Evolutionary conservation across 371 early-diverging fungal species (phyloP), one percentile per base, ranked within the genome.

Genomic region (Mucor plumbeus): DNA sequence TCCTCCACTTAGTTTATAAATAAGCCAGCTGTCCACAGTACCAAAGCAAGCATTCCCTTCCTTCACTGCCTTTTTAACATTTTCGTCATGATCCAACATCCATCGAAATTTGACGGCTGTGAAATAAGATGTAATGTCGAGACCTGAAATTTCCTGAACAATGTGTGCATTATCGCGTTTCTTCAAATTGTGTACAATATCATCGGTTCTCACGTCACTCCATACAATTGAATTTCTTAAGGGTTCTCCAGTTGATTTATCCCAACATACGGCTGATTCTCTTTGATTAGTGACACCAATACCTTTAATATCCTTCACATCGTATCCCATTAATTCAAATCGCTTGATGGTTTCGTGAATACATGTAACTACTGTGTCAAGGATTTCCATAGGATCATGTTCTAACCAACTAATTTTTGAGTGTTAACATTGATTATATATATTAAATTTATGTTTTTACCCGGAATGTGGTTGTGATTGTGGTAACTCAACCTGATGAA

Each of bases 211-310:
- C 39, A 89, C 86, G 73, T 98, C 98, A 66, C 90, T 91, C 98
- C 98, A 98, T 26, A 98, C 95, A 67, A 98, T 91, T 14, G 98
- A 97, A 67, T 93, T 88, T 67, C 91, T 87, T n/a, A 98, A 78
- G 0, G 95, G 92, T 67, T 89, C 70, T 56, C 97, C 97, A 1
- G 96, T 94, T 34, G 59, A 70, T 31, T 71, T 78, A 78, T 97
- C 94, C 96, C 97, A 98, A 10, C 85, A 91, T 26, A 95, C 86
- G 1, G 91, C 88, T 0, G 98, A 96, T 73, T 98, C 98, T 67
- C 98, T 87, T 80, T 98, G 98, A 76, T 97, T 98, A 33, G 97
- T 97, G 69, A 98, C 88, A 15, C 98, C 98, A 38, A 97, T 71
- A 75, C 85, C 79, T 70, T 86, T 88, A 65, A 97, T 84, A 71